Conservation (phyloP, 106 monocot species). For the Acorus gramineus region DNA sequence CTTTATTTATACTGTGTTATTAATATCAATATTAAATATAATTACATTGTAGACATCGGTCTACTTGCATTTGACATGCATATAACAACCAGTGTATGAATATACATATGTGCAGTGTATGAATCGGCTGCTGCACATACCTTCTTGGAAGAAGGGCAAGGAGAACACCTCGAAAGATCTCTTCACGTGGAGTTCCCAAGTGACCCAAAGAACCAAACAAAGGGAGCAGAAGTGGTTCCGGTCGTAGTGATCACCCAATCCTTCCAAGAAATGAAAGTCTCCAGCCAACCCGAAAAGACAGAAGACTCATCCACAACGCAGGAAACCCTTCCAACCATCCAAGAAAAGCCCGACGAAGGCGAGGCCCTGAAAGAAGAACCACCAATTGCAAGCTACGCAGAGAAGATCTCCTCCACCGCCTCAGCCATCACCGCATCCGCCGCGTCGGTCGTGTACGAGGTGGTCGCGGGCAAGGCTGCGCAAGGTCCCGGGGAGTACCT, state of each 20-base stretch:
- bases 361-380: too few species aligned
- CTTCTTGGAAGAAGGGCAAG: too few species aligned
- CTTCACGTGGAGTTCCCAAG: not conserved
- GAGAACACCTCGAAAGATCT: not conserved
- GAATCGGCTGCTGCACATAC: not conserved
- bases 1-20: too few species aligned
- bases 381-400: conserved; percentile 6
- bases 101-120: not conserved
- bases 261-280: conserved; percentile 12
- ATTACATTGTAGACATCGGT: too few species aligned
- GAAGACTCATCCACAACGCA: not conserved
- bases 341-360: too few species aligned
- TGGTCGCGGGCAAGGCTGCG: conserved; percentile 10
- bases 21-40: too few species aligned
- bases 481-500: conserved; percentile 15
- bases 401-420: conserved; percentile 15
- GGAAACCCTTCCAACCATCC: too few species aligned
- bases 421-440: conserved; percentile 5
- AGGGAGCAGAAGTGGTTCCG: conserved; percentile 26
- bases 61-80: too few species aligned
- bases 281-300: not conserved
- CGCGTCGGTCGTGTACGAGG: conserved; percentile 21
- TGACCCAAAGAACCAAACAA: not conserved
- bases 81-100: too few species aligned
- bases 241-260: conserved; percentile 15